Evolutionary conservation across 257 asterid genomes (phyloP), one percentile per base, ranked within the genome.

Genomic region (Coffea canephora): DNA sequence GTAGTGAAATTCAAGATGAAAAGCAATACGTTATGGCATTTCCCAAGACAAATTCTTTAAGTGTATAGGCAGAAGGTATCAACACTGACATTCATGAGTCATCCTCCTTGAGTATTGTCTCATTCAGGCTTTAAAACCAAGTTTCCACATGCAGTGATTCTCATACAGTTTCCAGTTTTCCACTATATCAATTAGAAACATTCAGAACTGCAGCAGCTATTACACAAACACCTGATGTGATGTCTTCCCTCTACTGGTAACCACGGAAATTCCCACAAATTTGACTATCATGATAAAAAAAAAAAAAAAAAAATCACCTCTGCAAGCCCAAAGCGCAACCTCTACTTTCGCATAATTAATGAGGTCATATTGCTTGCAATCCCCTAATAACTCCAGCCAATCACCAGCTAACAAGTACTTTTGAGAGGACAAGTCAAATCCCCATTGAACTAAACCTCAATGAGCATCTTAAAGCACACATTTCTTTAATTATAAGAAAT

Each of bases 341-440:
- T 25, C 15, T 73, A 73, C 6, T 55, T 55, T 36, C 16, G 3
- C 34, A 13, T 9, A 75, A 39, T 19, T 59, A 75, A 39, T 12
- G 41, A 21, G 6, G 57, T 31, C 49, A 8, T n/a, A 36, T 43
- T 75, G 14, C 59, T 19, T 43, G 59, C 71, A 23, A 19, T 73
- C 65, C 77, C 34, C 36, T 61, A 34, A 9, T 9, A 27, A 21
- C 62, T 76, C 79, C 79, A 64, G 72, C 45, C 59, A 36, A 41
- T 62, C 52, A 36, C 11, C 45, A 61, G 27, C 57, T 64, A 48
- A 25, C 12, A 65, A 27, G 31, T 5, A 46, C 64, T 18, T 46
- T 39, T 15, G 71, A 62, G 8, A 74, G 23, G 64, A 25, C 27
- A 46, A 41, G 8, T 41, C 39, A 74, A 27, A 23, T 18, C 4